These are phyloP conservation scores for Cercophora newfieldiana DNA, from an alignment of 495 filamentous ascomycete genomes.

Conservation along the genomic window DNA sequence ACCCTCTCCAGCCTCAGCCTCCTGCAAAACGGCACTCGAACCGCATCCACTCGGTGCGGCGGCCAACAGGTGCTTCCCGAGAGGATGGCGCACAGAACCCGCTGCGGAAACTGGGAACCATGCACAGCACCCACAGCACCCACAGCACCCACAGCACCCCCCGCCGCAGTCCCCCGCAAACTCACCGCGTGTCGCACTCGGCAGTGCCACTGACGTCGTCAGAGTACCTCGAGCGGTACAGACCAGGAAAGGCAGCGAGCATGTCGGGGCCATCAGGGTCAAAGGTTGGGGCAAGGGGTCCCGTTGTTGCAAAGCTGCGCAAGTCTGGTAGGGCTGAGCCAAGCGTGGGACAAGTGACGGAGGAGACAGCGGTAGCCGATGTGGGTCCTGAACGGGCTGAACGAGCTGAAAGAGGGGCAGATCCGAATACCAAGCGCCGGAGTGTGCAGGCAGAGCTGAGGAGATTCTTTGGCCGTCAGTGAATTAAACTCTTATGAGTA, in stretches of 20 bases:
- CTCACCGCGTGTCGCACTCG: background rate
- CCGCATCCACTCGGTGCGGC: background rate
- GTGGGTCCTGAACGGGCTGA: background rate
- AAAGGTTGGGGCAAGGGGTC: background rate
- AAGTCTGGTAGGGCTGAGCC: slow-evolving; percentile 11
- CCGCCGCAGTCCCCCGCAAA: background rate
- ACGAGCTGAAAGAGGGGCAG: background rate
- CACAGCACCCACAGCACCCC: too few species aligned
- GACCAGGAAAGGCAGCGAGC: background rate
- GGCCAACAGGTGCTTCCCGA: background rate
- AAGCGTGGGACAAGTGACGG: background rate
- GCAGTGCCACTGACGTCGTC: slow-evolving; percentile 10
- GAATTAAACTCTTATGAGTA: background rate
- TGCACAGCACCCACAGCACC: too few species aligned
- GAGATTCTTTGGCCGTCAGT: slow-evolving; percentile 36
- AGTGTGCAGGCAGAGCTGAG: slow-evolving; percentile 37
- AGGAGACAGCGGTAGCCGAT: background rate
- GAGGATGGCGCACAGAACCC: slow-evolving; percentile 8
- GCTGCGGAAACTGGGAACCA: background rate
- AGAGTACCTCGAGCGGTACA: slow-evolving; percentile 18
- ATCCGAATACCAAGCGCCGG: background rate
- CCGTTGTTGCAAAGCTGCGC: background rate
- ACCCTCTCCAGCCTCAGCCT: background rate
- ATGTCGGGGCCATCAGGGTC: background rate
- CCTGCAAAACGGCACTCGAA: background rate